Base-by-base conservation (phyloP, 345 rosid genomes). In the Salix brachista region DNA sequence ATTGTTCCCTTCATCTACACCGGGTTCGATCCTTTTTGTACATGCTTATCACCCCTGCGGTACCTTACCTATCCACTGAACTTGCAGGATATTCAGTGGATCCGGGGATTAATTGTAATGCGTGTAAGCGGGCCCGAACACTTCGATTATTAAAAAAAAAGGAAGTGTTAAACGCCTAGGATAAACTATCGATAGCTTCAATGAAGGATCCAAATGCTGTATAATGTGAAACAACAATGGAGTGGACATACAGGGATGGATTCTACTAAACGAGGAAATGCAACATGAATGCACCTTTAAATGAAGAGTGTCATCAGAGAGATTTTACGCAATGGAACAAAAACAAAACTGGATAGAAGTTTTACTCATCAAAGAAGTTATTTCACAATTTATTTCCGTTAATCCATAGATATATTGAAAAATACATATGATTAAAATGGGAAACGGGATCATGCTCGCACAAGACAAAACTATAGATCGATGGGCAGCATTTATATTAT, bases 61-160 rank as follows among this genome's bases (percentile, higher is more conserved):
- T 32, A 0, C 0, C 34, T 32, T 32, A 3, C 0, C 4, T 32
- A 4, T 32, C 4, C 34, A 32, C 0, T 32, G 34, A 4, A 32
- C 34, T 32, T 32, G 34, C 0, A 32, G 34, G 0, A 32, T 32
- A 5, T 32, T 32, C 4, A 32, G 0, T 32, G 1, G 5, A 32
- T 32, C 5, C 5, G 0, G 5, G 0, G 0, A 32, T 32, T 32
- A 32, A 4, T 4, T 32, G 34, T 4, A 4, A 4, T 32, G 0
- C 4, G 0, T 32, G 1, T 4, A 32, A 32, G 1, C 0, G 4
- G 4, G 4, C 0, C 1, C 5, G 1, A 4, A 32, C 0, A 32
- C 1, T 5, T 2, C 5, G 5, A 5, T 32, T 32, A 32, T 32
- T 30, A 30, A 30, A 30, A 30, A 32, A 32, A 32, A 32, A 32